Conservation (phyloP, 192 early-diverging fungal genomes). For the Chytriomyces confervae region DNA sequence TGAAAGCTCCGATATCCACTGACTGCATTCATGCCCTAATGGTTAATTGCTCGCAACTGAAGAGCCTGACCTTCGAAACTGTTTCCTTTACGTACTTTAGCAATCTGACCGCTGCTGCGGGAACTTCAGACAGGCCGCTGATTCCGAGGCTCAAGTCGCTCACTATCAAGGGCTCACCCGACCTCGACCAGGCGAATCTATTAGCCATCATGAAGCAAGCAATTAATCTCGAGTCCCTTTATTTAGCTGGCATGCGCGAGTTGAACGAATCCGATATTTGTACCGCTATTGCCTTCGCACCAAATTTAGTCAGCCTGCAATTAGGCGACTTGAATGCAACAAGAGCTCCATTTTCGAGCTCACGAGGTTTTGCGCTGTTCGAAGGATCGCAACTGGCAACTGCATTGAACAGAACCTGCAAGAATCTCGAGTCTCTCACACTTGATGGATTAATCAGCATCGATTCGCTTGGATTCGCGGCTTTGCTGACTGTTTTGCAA, state of each 20-base stretch:
- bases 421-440: conserved; percentile 4
- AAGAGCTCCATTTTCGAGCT: conserved; percentile 28
- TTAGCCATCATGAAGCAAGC: neutral
- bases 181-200: neutral
- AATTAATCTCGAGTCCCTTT: neutral
- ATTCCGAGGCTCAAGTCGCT: conserved; percentile 3
- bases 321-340: conserved; percentile 23
- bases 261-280: conserved; percentile 18
- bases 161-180: conserved; percentile 16
- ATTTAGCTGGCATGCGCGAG: conserved; percentile 13
- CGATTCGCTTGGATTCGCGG: conserved; percentile 1
- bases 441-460: conserved; percentile 17
- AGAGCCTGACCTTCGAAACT: conserved; percentile 17
- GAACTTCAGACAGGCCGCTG: neutral
- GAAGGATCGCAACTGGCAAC: conserved; percentile 6
- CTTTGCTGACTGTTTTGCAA: neutral
- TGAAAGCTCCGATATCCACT: neutral
- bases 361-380: conserved; percentile 13
- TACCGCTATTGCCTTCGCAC: neutral
- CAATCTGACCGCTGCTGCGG: neutral
- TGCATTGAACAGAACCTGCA: conserved; percentile 1
- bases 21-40: conserved; percentile 5
- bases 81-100: conserved; percentile 2
- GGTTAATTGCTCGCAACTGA: neutral
- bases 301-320: neutral